phyloP scores from a whole-genome alignment of 176 grass and related monocot species.

The Oryza nivara region DNA sequence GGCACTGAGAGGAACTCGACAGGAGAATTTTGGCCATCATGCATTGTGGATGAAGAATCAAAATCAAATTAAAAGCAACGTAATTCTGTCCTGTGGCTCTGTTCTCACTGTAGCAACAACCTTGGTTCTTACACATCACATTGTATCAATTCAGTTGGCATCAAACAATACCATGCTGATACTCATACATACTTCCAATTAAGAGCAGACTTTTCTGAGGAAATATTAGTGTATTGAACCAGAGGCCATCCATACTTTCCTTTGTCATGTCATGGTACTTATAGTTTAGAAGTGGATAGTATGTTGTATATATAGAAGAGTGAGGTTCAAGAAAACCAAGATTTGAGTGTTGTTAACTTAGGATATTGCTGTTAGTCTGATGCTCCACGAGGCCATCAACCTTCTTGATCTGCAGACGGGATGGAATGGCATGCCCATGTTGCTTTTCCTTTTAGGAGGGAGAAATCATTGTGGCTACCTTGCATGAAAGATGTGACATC shows the following conservation, averaged over 20 bases:
- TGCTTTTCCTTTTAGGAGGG: conserved; percentile 23
- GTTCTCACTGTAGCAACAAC: conserved; percentile 8
- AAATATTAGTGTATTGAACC: background rate
- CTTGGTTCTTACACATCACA: conserved; percentile 3
- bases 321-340: conserved; percentile 18
- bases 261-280: conserved; percentile 7
- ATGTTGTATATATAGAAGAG: conserved; percentile 22
- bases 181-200: background rate
- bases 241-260: conserved; percentile 16
- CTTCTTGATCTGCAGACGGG: conserved; percentile 17
- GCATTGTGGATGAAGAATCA: conserved; percentile 59
- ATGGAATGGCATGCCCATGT: conserved; percentile 12
- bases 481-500: conserved; percentile 59
- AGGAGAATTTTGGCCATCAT: conserved; percentile 40
- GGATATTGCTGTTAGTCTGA: conserved; percentile 9
- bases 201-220: background rate
- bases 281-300: background rate
- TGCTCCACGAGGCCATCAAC: conserved; percentile 11
- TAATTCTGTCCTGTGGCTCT: background rate
- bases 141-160: conserved; percentile 42
- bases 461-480: conserved; percentile 51
- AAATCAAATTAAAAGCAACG: conserved; percentile 22
- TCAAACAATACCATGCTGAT: conserved; percentile 18
- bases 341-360: conserved; percentile 7
- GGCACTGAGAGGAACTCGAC: conserved; percentile 34